These are phyloP conservation scores for Teunomyces gatunensis DNA, from an alignment of 805 yeast genomes.

Conservation along the genomic window DNA sequence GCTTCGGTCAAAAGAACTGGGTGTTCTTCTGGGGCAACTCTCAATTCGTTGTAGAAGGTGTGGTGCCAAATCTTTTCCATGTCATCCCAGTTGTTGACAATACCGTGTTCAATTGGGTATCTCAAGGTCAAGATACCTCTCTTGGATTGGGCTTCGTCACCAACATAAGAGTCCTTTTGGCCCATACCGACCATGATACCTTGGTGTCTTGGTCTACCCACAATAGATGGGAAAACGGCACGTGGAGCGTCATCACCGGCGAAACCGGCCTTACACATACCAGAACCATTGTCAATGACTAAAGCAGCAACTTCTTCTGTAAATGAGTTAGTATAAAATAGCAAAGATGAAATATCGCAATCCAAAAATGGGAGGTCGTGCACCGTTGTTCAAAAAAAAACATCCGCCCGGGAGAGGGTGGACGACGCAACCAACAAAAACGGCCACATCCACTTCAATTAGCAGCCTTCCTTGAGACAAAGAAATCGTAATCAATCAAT, in stretches of 20 bases:
- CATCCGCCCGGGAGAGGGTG: not conserved
- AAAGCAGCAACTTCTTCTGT: conserved; percentile 51
- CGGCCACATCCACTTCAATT: too few species aligned
- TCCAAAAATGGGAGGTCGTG: conserved; percentile 8
- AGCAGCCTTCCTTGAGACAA: too few species aligned
- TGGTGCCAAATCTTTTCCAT: conserved; percentile 99
- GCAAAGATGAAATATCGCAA: not conserved
- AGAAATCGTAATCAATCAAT: not conserved
- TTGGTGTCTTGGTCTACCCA: conserved; percentile 99
- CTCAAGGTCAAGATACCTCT: conserved; percentile 99
- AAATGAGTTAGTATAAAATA: conserved; percentile 27
- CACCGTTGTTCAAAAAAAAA: not conserved
- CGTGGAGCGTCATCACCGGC: conserved; percentile 99
- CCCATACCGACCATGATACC: conserved; percentile 99
- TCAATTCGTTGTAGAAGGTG: conserved; percentile 99
- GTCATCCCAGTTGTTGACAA: conserved; percentile 99
- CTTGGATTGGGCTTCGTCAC: conserved; percentile 99
- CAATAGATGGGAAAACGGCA: conserved; percentile 99
- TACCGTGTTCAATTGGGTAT: conserved; percentile 99
- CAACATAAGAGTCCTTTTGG: conserved; percentile 99
- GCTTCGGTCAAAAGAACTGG: conserved; percentile 99
- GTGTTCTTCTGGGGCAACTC: conserved; percentile 99
- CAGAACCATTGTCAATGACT: conserved; percentile 99
- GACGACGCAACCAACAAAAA: not conserved
- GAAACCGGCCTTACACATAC: conserved; percentile 99